phyloP scores from a whole-genome alignment of 768 basidiomycete genomes.

The Termitomyces sp. region DNA sequence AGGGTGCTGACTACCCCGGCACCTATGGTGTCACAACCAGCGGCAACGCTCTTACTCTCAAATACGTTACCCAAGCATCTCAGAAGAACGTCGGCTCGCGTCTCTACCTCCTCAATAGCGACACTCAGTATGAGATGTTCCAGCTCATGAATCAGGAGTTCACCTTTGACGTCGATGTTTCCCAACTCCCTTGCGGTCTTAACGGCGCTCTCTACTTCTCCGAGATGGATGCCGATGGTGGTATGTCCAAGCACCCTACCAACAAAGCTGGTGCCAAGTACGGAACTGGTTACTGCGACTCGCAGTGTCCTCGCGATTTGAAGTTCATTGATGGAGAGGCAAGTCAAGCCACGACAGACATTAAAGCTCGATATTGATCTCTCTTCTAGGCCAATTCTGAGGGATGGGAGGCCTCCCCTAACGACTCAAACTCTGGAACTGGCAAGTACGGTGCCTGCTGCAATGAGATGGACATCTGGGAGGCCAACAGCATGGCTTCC shows the following conservation, averaged over 20 bases:
- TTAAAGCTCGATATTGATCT: neutral
- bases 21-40: slow-evolving; percentile 25
- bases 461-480: slow-evolving; percentile 61
- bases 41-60: slow-evolving; percentile 44
- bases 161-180: slow-evolving; percentile 56
- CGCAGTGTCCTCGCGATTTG: slow-evolving; percentile 55
- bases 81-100: slow-evolving; percentile 39
- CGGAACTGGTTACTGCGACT: slow-evolving; percentile 26
- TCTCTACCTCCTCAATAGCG: slow-evolving; percentile 49
- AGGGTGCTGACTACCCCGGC: neutral
- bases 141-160: slow-evolving; percentile 5
- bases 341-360: slow-evolving; percentile 10
- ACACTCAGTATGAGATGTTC: slow-evolving; percentile 34
- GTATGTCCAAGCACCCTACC: neutral
- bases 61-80: slow-evolving; percentile 39
- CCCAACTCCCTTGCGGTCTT: slow-evolving; percentile 36
- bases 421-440: slow-evolving; percentile 42
- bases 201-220: neutral
- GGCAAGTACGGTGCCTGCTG: slow-evolving; percentile 52
- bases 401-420: slow-evolving; percentile 36
- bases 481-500: slow-evolving; percentile 49
- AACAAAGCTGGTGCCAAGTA: slow-evolving; percentile 4
- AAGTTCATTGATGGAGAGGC: slow-evolving; percentile 60
- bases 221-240: slow-evolving; percentile 32
- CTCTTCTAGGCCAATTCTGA: slow-evolving; percentile 41